Evolutionary conservation across 495 filamentous ascomycete genomes (phyloP).

Genomic region (Penicillium desertorum): DNA sequence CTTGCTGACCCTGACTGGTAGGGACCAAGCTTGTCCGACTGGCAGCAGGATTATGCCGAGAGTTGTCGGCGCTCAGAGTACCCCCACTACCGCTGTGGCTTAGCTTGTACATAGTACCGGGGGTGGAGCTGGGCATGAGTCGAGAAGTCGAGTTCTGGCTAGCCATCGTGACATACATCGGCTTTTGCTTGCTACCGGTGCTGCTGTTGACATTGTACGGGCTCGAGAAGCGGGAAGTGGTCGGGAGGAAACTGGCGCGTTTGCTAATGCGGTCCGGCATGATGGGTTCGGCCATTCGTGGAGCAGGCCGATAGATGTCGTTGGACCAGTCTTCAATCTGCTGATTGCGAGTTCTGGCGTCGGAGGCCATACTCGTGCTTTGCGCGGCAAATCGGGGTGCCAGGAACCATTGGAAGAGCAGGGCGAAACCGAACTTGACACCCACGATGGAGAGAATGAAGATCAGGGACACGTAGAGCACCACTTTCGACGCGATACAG

Average conservation of each 20-base stretch:
- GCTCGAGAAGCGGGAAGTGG: slow-evolving; percentile 92
- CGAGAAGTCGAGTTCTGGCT: slow-evolving; percentile 81
- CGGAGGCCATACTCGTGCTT: slow-evolving; percentile 67
- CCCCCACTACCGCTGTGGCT: slow-evolving; percentile 66
- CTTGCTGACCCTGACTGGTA: slow-evolving; percentile 31
- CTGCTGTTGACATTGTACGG: slow-evolving; percentile 75
- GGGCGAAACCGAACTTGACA: slow-evolving; percentile 84
- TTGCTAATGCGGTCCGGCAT: slow-evolving; percentile 71
- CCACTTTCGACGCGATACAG: slow-evolving; percentile 95
- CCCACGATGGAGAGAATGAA: slow-evolving; percentile 90
- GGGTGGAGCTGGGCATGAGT: slow-evolving; percentile 60
- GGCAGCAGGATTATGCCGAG: slow-evolving; percentile 39
- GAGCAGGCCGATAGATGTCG: slow-evolving; percentile 90
- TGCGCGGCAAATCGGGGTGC: slow-evolving; percentile 75
- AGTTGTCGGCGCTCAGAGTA: slow-evolving; percentile 47
- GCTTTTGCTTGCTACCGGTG: slow-evolving; percentile 44
- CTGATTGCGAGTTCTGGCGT: slow-evolving; percentile 76
- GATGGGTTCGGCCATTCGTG: slow-evolving; percentile 68
- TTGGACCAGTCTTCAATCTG: slow-evolving; percentile 99
- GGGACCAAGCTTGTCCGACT: slow-evolving; percentile 55
- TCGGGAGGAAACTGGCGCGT: slow-evolving; percentile 73
- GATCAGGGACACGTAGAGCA: slow-evolving; percentile 89
- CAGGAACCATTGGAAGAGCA: slow-evolving; percentile 95
- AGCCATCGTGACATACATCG: slow-evolving; percentile 87
- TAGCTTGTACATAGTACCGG: slow-evolving; percentile 64